Evolutionary conservation across 2,329 filamentous ascomycete species (phyloP).

Genomic region (Teratosphaeria nubilosa): DNA sequence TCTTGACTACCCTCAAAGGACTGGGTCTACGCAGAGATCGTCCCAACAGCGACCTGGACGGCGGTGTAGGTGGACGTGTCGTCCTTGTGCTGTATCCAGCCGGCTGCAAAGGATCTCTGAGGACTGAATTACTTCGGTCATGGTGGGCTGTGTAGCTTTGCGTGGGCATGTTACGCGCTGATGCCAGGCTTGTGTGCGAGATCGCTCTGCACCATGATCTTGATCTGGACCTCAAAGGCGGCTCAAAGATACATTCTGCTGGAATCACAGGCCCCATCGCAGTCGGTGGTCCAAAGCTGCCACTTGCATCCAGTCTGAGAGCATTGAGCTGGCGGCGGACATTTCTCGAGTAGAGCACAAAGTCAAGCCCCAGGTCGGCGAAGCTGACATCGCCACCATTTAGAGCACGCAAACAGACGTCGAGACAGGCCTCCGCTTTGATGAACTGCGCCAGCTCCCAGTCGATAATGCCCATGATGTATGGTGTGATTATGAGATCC

Average conservation of each 20-base stretch:
- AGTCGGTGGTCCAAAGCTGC: constrained; percentile 1
- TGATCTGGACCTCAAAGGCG: constrained; percentile 5
- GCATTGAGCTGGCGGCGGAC: neutral
- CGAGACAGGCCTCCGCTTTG: constrained; percentile 14
- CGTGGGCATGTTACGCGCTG: neutral
- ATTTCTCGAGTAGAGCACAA: constrained; percentile 7
- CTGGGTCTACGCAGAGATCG: neutral
- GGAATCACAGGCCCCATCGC: constrained; percentile 10
- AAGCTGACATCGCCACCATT: constrained; percentile 7
- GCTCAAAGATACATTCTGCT: constrained; percentile 19
- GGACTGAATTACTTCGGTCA: neutral
- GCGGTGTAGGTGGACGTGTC: neutral
- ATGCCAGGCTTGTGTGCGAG: neutral
- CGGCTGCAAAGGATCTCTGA: neutral
- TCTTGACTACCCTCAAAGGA: neutral
- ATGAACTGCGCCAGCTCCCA: constrained; percentile 14
- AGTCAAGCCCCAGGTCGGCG: constrained; percentile 12
- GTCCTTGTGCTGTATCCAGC: neutral
- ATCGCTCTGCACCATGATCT: neutral
- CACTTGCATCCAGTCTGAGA: neutral
- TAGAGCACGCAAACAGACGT: constrained; percentile 10
- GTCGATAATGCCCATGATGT: constrained; percentile 20
- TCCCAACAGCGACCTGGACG: neutral
- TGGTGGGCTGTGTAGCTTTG: neutral
- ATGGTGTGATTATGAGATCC: constrained; percentile 12